Evolutionary conservation across 164 flowering plant species (phyloP).

Genomic region (Dillenia turbinata): DNA sequence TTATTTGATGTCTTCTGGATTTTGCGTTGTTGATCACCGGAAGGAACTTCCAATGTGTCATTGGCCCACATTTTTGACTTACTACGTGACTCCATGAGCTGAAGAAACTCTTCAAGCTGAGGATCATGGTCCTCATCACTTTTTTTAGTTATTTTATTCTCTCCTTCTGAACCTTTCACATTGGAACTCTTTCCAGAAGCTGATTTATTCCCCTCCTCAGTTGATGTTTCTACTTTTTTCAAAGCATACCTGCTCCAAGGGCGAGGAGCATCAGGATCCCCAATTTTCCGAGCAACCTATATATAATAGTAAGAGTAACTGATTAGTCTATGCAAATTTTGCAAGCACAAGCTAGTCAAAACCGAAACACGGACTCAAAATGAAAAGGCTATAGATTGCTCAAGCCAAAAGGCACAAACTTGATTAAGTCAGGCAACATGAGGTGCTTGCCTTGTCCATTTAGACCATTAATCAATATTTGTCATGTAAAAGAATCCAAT

Average conservation of each 20-base stretch:
- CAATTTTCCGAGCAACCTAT: constrained; percentile 80
- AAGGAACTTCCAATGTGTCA: constrained; percentile 46
- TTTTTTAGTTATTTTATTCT: constrained; percentile 26
- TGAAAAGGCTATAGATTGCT: too few relatives aligned
- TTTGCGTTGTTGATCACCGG: constrained; percentile 18
- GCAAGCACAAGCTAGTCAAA: too few relatives aligned
- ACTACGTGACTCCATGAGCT: constrained; percentile 74
- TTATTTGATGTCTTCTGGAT: constrained; percentile 12
- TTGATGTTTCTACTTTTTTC: constrained; percentile 35
- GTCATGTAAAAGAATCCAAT: neutral
- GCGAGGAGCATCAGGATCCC: constrained; percentile 78
- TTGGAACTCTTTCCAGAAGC: constrained; percentile 16
- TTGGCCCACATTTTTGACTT: constrained; percentile 92
- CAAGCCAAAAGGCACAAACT: too few relatives aligned
- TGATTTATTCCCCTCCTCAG: constrained; percentile 21
- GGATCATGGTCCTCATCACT: constrained; percentile 46
- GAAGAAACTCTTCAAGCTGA: constrained; percentile 71
- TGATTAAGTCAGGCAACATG: too few relatives aligned
- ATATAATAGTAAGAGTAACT: neutral
- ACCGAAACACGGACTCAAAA: too few relatives aligned
- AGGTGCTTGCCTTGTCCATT: too few relatives aligned
- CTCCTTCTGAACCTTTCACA: constrained; percentile 19
- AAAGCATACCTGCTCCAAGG: constrained; percentile 83
- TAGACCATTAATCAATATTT: too few relatives aligned
- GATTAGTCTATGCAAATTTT: too few relatives aligned